Percentiles rank a stretch among this genome's conserved stretches.
Evolutionary conservation across 805 yeast species (phyloP).

Genomic region (Wickerhamiella spandovensis): DNA sequence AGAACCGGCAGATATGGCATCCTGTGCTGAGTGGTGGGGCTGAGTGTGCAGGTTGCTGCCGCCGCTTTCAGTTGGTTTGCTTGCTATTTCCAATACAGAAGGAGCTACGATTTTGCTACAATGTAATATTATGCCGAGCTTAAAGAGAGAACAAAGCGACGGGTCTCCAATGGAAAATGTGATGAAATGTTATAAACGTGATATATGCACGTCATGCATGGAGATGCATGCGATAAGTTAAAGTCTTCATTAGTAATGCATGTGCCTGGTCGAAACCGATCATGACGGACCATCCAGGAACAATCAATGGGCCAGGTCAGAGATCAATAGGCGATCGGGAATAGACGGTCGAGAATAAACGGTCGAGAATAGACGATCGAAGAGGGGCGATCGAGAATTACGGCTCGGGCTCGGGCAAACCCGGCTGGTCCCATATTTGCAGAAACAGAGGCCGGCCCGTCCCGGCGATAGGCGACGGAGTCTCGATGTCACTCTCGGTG

Average conservation of each 20-base stretch:
- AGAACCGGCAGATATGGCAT: neutral
- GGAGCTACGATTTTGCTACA: too few species aligned
- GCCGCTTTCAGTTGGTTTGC: too few species aligned
- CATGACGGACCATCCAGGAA: too few species aligned
- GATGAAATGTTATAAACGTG: neutral
- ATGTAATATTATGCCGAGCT: too few species aligned
- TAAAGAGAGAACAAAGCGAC: too few species aligned
- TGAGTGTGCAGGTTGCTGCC: neutral
- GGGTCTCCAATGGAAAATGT: too few species aligned
- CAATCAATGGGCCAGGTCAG: too few species aligned
- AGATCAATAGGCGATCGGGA: too few species aligned
- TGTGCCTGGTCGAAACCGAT: neutral
- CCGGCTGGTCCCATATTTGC: neutral
- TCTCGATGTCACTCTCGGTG: neutral
- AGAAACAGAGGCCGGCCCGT: neutral
- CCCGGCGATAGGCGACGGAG: neutral
- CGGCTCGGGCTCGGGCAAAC: neutral
- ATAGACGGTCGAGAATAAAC: too few species aligned
- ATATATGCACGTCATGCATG: neutral
- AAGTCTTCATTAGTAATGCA: neutral
- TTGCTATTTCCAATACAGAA: too few species aligned
- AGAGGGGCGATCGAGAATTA: neutral
- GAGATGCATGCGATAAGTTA: neutral
- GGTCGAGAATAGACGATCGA: neutral
- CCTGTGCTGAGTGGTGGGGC: too few species aligned